Evolutionary conservation across 78 protist species (phyloP).

Genomic region (Speleostelium caveatum): DNA sequence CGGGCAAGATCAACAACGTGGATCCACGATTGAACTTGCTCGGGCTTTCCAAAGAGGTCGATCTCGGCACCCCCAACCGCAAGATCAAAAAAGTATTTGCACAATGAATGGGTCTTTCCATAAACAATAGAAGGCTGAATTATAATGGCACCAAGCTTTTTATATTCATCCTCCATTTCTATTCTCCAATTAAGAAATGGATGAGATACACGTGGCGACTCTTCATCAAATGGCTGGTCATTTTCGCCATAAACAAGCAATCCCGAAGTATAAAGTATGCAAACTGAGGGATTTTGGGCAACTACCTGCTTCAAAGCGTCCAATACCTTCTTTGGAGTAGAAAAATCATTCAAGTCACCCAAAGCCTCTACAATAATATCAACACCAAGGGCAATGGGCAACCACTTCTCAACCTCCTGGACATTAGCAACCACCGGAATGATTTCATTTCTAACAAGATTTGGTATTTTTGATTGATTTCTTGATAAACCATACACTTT

Average conservation of each 20-base stretch:
- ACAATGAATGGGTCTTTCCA: neutral
- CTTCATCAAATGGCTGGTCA: neutral
- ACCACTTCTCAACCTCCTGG: neutral
- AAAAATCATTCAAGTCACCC: constrained; percentile 12
- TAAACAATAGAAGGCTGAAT: constrained; percentile 7
- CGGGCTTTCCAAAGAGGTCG: neutral
- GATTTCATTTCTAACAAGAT: neutral
- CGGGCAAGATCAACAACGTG: constrained; percentile 3
- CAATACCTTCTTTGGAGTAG: neutral
- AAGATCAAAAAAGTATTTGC: neutral
- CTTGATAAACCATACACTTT: constrained; percentile 44
- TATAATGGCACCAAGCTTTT: neutral
- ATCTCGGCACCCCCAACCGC: neutral
- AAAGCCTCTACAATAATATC: constrained; percentile 11
- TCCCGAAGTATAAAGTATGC: constrained; percentile 2
- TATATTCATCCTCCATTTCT: constrained; percentile 4
- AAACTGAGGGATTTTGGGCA: neutral
- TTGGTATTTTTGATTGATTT: neutral
- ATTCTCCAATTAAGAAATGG: neutral
- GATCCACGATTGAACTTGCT: neutral
- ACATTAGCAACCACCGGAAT: neutral
- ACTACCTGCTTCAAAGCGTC: neutral
- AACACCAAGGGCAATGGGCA: neutral
- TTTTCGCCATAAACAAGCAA: neutral
- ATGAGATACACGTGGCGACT: neutral